Evolutionary conservation across 345 rosid genomes (phyloP).

Genomic region (Hypericum androsaemum): DNA sequence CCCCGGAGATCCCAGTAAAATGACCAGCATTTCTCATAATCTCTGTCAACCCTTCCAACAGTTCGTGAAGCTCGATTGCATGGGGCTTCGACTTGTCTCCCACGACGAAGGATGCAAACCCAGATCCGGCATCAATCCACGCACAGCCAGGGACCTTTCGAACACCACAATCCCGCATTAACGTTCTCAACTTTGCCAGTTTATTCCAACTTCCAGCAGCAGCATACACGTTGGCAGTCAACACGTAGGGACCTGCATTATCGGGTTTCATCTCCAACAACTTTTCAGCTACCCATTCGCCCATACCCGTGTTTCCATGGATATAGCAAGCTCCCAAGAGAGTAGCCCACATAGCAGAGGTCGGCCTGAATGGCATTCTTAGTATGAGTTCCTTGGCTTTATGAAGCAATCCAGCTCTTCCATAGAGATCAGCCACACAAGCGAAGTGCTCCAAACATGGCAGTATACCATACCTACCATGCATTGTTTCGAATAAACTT

Average conservation of each 20-base stretch:
- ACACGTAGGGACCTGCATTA: constrained; percentile 58
- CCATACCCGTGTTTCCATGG: constrained; percentile 44
- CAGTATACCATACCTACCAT: constrained; percentile 24
- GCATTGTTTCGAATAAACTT: constrained; percentile 40
- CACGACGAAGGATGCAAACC: constrained; percentile 42
- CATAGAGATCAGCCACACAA: constrained; percentile 75
- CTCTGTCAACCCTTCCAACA: constrained; percentile 54
- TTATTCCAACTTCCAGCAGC: constrained; percentile 59
- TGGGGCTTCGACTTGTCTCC: constrained; percentile 44
- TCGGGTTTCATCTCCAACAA: constrained; percentile 48
- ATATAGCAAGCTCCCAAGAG: constrained; percentile 57
- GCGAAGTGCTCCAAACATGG: constrained; percentile 54
- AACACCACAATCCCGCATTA: constrained; percentile 62
- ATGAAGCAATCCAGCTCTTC: constrained; percentile 57
- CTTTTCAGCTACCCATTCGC: constrained; percentile 77
- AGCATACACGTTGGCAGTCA: constrained; percentile 69
- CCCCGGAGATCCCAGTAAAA: neutral
- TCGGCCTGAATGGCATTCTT: constrained; percentile 52
- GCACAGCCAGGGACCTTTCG: constrained; percentile 68
- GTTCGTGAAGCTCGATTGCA: constrained; percentile 29
- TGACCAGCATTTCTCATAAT: constrained; percentile 40
- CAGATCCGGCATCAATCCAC: constrained; percentile 51
- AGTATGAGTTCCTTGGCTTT: constrained; percentile 42
- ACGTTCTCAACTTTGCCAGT: constrained; percentile 52
- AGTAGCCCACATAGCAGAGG: constrained; percentile 58